Evolutionary conservation across 805 yeast genomes (phyloP).

Genomic region (Candida nonsorbophila): DNA sequence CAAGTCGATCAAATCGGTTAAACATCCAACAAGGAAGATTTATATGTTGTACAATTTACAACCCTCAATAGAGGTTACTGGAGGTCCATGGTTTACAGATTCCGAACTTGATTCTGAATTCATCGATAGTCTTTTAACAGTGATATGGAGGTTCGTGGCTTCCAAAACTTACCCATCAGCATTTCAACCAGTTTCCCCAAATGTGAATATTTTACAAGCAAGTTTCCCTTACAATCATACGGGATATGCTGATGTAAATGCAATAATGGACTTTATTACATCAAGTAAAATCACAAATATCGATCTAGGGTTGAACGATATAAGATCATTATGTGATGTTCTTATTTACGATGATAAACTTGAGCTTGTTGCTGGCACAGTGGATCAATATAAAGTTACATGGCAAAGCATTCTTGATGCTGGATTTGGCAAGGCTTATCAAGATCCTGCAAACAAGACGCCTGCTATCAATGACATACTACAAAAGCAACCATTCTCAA

Average conservation of each 20-base stretch:
- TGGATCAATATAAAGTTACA: conserved; percentile 69
- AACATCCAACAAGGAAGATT: conserved; percentile 88
- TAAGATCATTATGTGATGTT: conserved; percentile 82
- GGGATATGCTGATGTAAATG: conserved; percentile 65
- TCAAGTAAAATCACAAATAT: conserved; percentile 73
- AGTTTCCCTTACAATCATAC: conserved; percentile 54
- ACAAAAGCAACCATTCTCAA: conserved; percentile 7
- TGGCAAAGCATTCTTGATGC: conserved; percentile 77
- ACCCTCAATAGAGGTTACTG: conserved; percentile 93
- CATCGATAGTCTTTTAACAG: conserved; percentile 75
- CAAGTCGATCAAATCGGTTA: conserved; percentile 86
- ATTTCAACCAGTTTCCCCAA: conserved; percentile 39
- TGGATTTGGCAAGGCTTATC: conserved; percentile 39
- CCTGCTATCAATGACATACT: conserved; percentile 1
- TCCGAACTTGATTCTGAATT: conserved; percentile 92
- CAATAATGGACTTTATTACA: conserved; percentile 69
- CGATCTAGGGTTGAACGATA: conserved; percentile 68
- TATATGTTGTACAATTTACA: conserved; percentile 92
- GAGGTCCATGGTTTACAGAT: conserved; percentile 99
- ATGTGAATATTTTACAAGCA: conserved; percentile 37
- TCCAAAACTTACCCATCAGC: conserved; percentile 72
- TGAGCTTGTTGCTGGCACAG: conserved; percentile 52
- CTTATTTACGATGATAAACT: conserved; percentile 80
- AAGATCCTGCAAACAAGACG: conserved; percentile 1
- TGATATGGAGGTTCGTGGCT: conserved; percentile 84